Evolutionary conservation across 139 green algal species (phyloP).

Genomic region (Pycnococcus provasolii): DNA sequence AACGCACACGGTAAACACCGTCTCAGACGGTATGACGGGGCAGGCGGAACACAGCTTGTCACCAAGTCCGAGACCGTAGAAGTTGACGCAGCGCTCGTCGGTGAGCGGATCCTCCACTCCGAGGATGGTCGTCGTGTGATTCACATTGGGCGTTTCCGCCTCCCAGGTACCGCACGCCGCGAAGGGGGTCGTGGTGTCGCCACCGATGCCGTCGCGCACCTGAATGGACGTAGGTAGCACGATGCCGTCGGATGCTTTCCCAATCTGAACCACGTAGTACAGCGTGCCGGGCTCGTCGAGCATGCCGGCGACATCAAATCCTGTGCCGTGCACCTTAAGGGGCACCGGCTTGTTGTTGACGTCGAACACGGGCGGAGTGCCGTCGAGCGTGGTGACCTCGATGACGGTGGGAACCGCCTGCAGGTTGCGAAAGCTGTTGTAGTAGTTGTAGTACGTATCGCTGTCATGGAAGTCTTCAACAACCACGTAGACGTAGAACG

Average conservation of each 20-base stretch:
- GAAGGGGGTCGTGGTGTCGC: background rate
- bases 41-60: background rate
- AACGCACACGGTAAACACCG: background rate
- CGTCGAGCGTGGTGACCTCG: slow-evolving; percentile 4
- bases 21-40: background rate
- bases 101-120: background rate
- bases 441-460: background rate
- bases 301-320: background rate
- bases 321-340: background rate
- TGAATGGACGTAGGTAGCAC: background rate
- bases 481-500: slow-evolving; percentile 7
- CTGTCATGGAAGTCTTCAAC: background rate
- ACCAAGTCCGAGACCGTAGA: background rate
- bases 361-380: background rate
- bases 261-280: background rate
- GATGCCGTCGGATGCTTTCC: background rate
- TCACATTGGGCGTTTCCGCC: background rate
- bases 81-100: background rate
- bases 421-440: background rate
- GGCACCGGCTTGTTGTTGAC: background rate
- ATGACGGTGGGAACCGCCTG: background rate
- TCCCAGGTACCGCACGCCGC: slow-evolving; percentile 8
- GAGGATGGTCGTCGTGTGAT: background rate
- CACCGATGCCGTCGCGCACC: background rate
- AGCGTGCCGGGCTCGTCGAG: background rate